Base-by-base conservation (phyloP, 805 yeast species). In the Saturnispora serradocipensis region DNA sequence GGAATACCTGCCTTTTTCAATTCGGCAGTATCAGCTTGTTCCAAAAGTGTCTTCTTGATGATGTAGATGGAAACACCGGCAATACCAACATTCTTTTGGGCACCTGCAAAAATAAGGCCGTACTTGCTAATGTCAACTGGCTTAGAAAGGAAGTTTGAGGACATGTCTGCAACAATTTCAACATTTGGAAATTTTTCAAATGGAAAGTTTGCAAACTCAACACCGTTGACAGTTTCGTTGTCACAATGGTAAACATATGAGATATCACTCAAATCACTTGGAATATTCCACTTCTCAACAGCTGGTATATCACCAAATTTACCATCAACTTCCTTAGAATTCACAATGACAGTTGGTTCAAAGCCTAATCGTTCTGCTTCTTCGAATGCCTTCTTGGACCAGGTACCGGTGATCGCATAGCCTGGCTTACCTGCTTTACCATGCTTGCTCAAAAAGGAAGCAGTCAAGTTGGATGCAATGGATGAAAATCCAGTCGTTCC, bases 401-500 rank as follows among this genome's bases (percentile, higher is more conserved):
- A 93, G 3, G 86, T 73, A 46, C 99, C 99, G 40, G 97, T 88
- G 54, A 93, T 79, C 25, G 88, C 80, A 69, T 93, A 93, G 43
- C 89, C 95, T 46, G 86, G 90, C 57, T 75, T 81, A 49, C 95
- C 97, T 54, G 73, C 75, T 60, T 80, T 81, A 42, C 91, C 93
- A 18, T 84, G 78, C 63, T 76, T 82, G 58, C 80, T 80, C 18
- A 62, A 62, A 67, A 78, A 80, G 20, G 84, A 74, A 25, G 96
- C 95, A 54, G 85, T 66, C 68, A 93, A 66, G 66, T 90, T 91
- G 60, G 90, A 81, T 10, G 88, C 88, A 46, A 88, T 75, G 5
- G 96, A 81, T 3, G 98, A 86, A 60, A 93, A 93, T 5, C 97
- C 98, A 30, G 89, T 85, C 49, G 98, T 91, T 54, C 98, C 99